Evolutionary conservation across 768 basidiomycete genomes (phyloP).

Genomic region (Myochromella boudieri): DNA sequence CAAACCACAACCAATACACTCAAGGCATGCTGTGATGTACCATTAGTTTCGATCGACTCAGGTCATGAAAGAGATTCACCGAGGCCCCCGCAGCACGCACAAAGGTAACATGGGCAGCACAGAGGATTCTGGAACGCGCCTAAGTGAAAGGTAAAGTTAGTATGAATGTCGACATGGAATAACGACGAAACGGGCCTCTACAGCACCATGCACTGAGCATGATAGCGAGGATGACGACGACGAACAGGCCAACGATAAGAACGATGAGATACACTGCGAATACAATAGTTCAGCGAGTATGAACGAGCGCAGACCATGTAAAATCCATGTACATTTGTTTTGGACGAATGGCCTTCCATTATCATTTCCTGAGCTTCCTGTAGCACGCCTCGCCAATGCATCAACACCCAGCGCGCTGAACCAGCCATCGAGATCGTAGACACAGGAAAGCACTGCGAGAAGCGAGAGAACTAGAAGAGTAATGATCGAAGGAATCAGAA

Average conservation of each 20-base stretch:
- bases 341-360: conserved; percentile 33
- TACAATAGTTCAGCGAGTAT: background rate
- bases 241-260: conserved; percentile 60
- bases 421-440: conserved; percentile 23
- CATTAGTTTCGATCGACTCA: background rate
- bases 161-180: background rate
- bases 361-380: conserved; percentile 15
- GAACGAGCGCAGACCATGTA: background rate
- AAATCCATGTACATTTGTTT: conserved; percentile 37
- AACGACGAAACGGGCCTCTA: conserved; percentile 39
- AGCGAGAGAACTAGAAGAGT: conserved; percentile 29
- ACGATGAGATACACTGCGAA: conserved; percentile 59
- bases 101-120: conserved; percentile 72
- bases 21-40: conserved; percentile 50
- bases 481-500: conserved; percentile 35
- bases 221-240: conserved; percentile 53
- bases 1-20: conserved; percentile 69
- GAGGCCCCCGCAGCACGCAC: conserved; percentile 70
- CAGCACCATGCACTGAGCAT: conserved; percentile 71
- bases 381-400: conserved; percentile 32
- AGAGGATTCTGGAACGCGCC: conserved; percentile 61
- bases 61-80: conserved; percentile 32
- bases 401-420: conserved; percentile 21
- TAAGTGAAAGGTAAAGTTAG: conserved; percentile 15
- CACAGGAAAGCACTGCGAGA: conserved; percentile 30